Evolutionary conservation across 2,329 filamentous ascomycete species (phyloP).

Genomic region (Chaetomiaceae sp.): DNA sequence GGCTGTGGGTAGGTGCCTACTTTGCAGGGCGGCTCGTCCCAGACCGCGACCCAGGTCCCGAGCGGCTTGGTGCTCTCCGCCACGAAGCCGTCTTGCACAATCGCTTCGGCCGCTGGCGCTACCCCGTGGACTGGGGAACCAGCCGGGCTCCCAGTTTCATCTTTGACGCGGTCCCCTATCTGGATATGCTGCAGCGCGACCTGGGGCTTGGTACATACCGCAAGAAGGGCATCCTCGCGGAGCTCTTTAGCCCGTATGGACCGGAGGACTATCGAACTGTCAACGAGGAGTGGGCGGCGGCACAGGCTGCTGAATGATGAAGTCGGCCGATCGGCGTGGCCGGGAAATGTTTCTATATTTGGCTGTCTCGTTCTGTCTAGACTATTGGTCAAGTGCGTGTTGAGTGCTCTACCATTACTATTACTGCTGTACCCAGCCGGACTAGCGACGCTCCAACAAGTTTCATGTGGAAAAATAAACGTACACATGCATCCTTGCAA

Average conservation of each 20-base stretch:
- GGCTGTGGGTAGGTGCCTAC: constrained; percentile 63
- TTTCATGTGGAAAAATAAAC: too few species aligned
- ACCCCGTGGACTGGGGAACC: constrained; percentile 59
- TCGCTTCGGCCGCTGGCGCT: constrained; percentile 66
- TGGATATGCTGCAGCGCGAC: constrained; percentile 64
- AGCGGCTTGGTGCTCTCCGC: constrained; percentile 40
- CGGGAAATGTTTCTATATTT: too few species aligned
- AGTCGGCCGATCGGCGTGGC: neutral
- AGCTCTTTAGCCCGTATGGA: constrained; percentile 54
- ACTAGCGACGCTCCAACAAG: too few species aligned
- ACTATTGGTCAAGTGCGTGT: too few species aligned
- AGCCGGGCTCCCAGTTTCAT: constrained; percentile 61
- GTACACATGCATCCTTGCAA: too few species aligned
- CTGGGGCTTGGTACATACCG: constrained; percentile 55
- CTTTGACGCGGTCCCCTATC: constrained; percentile 72
- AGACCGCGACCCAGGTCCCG: constrained; percentile 28
- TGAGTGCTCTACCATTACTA: too few species aligned
- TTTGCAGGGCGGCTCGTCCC: constrained; percentile 47
- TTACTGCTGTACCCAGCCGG: too few species aligned
- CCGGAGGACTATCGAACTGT: constrained; percentile 54
- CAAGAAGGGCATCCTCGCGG: constrained; percentile 49
- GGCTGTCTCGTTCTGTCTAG: too few species aligned
- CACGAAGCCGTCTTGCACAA: constrained; percentile 60
- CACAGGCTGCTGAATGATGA: neutral
- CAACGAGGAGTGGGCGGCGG: constrained; percentile 44